These are phyloP conservation scores for Saccharomycopsis oosterbeekiorum DNA, from an alignment of 805 yeast species.

Conservation along the genomic window DNA sequence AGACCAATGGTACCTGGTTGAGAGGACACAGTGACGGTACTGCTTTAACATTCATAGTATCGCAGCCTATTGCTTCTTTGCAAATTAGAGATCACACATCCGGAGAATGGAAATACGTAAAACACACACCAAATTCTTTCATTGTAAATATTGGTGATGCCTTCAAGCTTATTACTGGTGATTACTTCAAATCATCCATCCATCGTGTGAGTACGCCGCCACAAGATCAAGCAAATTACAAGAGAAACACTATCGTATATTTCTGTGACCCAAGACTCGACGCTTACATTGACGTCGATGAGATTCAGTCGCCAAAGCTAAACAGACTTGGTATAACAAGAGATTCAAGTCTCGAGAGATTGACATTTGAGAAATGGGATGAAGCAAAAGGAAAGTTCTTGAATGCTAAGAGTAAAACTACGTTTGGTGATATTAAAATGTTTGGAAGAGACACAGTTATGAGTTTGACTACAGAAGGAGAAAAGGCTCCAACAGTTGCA, in stretches of 20 bases:
- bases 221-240: slow-evolving; percentile 28
- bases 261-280: slow-evolving; percentile 32
- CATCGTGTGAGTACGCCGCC: slow-evolving; percentile 43
- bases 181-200: slow-evolving; percentile 36
- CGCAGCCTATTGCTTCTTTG: slow-evolving; percentile 32
- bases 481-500: slow-evolving; percentile 40
- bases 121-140: slow-evolving; percentile 29
- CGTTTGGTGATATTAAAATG: slow-evolving; percentile 9
- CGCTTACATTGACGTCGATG: slow-evolving; percentile 34
- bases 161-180: slow-evolving; percentile 34
- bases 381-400: slow-evolving; percentile 37
- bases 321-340: slow-evolving; percentile 26
- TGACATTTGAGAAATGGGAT: slow-evolving; percentile 35
- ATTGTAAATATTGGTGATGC: slow-evolving; percentile 36
- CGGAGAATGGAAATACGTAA: slow-evolving; percentile 30
- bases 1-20: slow-evolving; percentile 33
- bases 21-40: slow-evolving; percentile 40
- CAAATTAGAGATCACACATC: slow-evolving; percentile 30
- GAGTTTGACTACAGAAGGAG: slow-evolving; percentile 5
- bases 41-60: slow-evolving; percentile 32
- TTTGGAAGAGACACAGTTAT: slow-evolving; percentile 17
- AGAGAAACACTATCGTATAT: slow-evolving; percentile 33
- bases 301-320: slow-evolving; percentile 30
- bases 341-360: slow-evolving; percentile 27
- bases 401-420: slow-evolving; percentile 23